These are phyloP conservation scores for Trypethelium eluteriae DNA, from an alignment of 495 filamentous ascomycete species.

Conservation along the genomic window DNA sequence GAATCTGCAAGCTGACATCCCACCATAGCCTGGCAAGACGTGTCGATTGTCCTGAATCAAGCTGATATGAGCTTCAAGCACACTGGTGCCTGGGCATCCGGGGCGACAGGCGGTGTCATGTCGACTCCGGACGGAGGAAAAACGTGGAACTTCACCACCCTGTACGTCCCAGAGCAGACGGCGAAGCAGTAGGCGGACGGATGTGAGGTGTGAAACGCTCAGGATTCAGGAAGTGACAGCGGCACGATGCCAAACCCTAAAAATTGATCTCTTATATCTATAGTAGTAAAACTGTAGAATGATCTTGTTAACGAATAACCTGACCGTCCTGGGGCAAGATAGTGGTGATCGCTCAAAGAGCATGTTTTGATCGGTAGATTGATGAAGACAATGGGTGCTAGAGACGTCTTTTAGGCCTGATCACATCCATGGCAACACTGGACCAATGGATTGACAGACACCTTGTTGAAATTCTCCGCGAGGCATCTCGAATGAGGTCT, in stretches of 20 bases:
- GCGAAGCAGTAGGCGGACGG: neutral
- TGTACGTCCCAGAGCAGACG: slow-evolving; percentile 9
- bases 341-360: neutral
- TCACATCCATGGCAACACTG: no score
- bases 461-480: no score
- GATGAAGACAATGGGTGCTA: no score
- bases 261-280: neutral
- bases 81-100: slow-evolving; percentile 2
- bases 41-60: slow-evolving; percentile 3
- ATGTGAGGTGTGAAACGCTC: neutral
- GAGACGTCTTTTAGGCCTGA: no score
- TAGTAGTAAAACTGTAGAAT: neutral
- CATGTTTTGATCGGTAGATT: neutral
- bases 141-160: neutral
- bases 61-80: slow-evolving; percentile 7
- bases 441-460: no score
- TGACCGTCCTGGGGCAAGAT: neutral
- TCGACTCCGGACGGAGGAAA: neutral
- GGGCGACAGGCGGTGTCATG: slow-evolving; percentile 4
- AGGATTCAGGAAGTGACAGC: neutral
- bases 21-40: slow-evolving; percentile 1
- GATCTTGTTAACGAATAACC: neutral
- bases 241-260: slow-evolving; percentile 1
- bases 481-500: no score
- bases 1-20: neutral